phyloP scores from a whole-genome alignment of 2,329 filamentous ascomycete genomes.

The Periconia sp. region DNA sequence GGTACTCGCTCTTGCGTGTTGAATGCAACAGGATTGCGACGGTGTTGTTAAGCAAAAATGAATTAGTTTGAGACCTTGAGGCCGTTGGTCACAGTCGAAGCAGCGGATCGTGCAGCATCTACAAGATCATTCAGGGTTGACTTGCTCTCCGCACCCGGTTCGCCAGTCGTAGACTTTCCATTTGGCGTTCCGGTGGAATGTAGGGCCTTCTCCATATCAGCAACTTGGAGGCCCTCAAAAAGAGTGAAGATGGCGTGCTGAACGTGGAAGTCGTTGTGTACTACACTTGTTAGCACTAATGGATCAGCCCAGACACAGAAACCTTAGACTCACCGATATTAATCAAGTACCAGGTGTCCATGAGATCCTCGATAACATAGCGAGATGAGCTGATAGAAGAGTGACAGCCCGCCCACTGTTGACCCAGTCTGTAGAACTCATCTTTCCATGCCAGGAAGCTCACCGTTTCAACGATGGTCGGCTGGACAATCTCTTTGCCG shows the following conservation, averaged over 20 bases:
- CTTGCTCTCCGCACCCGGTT: constrained; percentile 17
- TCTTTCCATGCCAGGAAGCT: constrained; percentile 99
- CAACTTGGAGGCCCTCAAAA: constrained; percentile 78
- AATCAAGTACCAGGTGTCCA: constrained; percentile 90
- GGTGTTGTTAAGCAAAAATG: constrained; percentile 3
- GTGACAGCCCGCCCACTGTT: constrained; percentile 94
- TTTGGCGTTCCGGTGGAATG: constrained; percentile 22
- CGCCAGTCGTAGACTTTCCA: constrained; percentile 11
- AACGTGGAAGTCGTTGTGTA: constrained; percentile 97
- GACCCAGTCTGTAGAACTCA: constrained; percentile 89
- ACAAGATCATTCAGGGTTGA: constrained; percentile 22
- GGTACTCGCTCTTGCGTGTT: constrained; percentile 37
- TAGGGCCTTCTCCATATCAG: constrained; percentile 62
- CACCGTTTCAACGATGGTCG: constrained; percentile 97
- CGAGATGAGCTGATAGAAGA: constrained; percentile 77
- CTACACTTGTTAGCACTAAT: constrained; percentile 52
- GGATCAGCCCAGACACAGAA: background rate
- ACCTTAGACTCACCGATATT: constrained; percentile 84
- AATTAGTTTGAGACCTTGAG: constrained; percentile 32
- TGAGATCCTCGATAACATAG: constrained; percentile 78
- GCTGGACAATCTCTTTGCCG: constrained; percentile 98
- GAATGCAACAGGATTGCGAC: constrained; percentile 36
- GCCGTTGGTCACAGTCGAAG: constrained; percentile 35
- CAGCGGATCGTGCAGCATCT: constrained; percentile 34
- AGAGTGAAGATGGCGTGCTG: constrained; percentile 81